Conservation (phyloP, 1,284 basidiomycete species). For the Rhizoctonia solani region DNA sequence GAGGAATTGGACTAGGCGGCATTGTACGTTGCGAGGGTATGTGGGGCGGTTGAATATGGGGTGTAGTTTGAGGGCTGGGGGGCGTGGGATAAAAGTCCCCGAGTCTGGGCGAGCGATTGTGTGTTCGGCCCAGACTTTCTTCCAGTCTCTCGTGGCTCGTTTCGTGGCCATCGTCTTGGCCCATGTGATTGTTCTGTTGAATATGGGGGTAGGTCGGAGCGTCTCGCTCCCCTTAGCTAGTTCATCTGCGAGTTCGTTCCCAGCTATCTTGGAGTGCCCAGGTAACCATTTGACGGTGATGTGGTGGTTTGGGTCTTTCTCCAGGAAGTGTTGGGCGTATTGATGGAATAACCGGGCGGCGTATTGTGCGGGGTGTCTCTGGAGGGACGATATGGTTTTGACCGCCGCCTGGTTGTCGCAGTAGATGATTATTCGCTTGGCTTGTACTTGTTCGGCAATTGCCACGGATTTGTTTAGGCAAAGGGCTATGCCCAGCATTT, state of each 20-base stretch:
- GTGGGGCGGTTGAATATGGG: too few species aligned
- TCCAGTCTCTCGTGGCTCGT: not conserved
- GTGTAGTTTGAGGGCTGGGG: too few species aligned
- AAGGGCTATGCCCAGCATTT: not conserved
- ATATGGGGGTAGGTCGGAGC: not conserved
- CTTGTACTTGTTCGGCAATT: not conserved
- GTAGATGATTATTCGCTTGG: not conserved
- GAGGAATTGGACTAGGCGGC: too few species aligned
- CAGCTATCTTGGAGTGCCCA: not conserved
- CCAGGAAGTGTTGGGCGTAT: not conserved
- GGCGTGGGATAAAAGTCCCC: too few species aligned
- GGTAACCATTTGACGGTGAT: not conserved
- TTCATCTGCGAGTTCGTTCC: slow-evolving; percentile 1
- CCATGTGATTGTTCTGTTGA: slow-evolving; percentile 4
- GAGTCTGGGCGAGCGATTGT: too few species aligned
- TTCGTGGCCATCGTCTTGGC: not conserved
- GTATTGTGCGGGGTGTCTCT: not conserved
- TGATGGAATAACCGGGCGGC: not conserved
- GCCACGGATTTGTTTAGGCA: not conserved
- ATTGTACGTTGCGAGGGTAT: too few species aligned
- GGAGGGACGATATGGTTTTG: not conserved
- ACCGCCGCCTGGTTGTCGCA: slow-evolving; percentile 3
- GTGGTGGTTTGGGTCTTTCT: not conserved
- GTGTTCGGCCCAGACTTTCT: too few species aligned
- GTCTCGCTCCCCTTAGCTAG: not conserved